Conservation (phyloP, 352 stramenopile genomes). For the Phytopythium helicoides region DNA sequence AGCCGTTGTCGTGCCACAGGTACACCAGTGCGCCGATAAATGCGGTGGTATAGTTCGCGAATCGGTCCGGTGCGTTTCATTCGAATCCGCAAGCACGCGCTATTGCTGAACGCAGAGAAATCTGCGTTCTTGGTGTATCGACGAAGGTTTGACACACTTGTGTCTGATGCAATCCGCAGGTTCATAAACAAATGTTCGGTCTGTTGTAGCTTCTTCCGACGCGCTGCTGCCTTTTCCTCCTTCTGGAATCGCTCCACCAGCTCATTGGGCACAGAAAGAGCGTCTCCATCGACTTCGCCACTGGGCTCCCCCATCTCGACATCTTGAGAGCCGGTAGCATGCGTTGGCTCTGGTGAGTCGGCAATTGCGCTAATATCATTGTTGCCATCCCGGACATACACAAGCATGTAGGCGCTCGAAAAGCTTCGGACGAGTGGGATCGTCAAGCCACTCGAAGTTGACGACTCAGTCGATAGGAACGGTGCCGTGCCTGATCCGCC, state of each 20-base stretch:
- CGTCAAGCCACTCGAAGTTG: constrained; percentile 37
- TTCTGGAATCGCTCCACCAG: constrained; percentile 72
- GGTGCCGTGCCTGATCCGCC: constrained; percentile 2
- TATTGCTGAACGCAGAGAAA: constrained; percentile 76
- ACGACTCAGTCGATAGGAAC: constrained; percentile 8
- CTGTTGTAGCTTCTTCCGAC: constrained; percentile 77
- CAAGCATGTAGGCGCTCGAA: constrained; percentile 88
- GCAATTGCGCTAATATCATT: constrained; percentile 66
- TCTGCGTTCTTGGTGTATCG: constrained; percentile 75
- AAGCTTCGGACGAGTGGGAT: constrained; percentile 63
- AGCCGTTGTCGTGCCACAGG: constrained; percentile 63
- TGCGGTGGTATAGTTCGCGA: constrained; percentile 55
- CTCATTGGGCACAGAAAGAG: constrained; percentile 48
- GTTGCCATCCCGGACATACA: constrained; percentile 77
- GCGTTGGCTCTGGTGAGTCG: neutral
- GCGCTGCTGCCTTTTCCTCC: constrained; percentile 63
- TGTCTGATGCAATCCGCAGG: constrained; percentile 74
- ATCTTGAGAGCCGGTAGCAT: constrained; percentile 12
- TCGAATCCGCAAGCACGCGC: constrained; percentile 50
- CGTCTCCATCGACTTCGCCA: constrained; percentile 11
- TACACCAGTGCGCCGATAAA: constrained; percentile 65
- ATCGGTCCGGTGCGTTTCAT: constrained; percentile 64
- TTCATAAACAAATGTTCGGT: constrained; percentile 84
- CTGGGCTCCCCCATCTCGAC: constrained; percentile 9
- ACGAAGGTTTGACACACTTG: constrained; percentile 59